phyloP scores from a whole-genome alignment of 257 asterid species.

The Paraleonurus japonicus region DNA sequence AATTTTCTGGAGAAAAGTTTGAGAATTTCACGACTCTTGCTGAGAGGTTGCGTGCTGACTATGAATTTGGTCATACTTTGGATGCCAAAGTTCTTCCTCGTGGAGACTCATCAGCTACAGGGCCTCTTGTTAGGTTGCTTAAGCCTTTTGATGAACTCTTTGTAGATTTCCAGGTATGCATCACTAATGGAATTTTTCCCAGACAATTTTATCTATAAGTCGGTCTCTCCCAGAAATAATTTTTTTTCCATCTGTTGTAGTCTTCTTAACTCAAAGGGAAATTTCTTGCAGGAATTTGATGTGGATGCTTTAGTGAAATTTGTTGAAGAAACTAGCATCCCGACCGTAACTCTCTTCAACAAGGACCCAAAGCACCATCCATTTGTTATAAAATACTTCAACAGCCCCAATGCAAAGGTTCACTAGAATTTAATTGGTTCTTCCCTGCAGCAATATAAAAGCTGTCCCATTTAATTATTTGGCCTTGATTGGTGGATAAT shows the following conservation, averaged over 20 bases:
- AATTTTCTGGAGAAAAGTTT: slow-evolving; percentile 82
- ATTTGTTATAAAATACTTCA: slow-evolving; percentile 70
- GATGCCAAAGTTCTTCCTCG: slow-evolving; percentile 82
- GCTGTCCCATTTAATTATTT: background rate
- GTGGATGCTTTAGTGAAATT: slow-evolving; percentile 73
- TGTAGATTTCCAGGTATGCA: slow-evolving; percentile 66
- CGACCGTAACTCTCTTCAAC: slow-evolving; percentile 73
- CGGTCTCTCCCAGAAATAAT: background rate
- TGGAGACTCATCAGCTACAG: slow-evolving; percentile 72
- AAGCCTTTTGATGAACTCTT: slow-evolving; percentile 95
- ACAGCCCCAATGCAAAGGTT: slow-evolving; percentile 66
- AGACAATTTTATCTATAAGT: background rate
- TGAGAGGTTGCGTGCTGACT: slow-evolving; percentile 81
- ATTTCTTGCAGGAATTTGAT: slow-evolving; percentile 69
- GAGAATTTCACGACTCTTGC: slow-evolving; percentile 79
- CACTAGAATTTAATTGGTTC: slow-evolving; percentile 10
- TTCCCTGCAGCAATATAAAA: background rate
- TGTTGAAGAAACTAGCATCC: slow-evolving; percentile 72
- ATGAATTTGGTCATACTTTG: slow-evolving; percentile 69
- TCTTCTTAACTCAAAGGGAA: slow-evolving; percentile 15
- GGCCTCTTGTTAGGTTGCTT: slow-evolving; percentile 79
- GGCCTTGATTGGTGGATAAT: background rate
- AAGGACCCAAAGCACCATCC: slow-evolving; percentile 85
- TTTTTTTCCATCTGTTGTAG: slow-evolving; percentile 9
- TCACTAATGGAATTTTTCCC: background rate